phyloP scores from a whole-genome alignment of 805 yeast species.

The Blastobotrys parvus region DNA sequence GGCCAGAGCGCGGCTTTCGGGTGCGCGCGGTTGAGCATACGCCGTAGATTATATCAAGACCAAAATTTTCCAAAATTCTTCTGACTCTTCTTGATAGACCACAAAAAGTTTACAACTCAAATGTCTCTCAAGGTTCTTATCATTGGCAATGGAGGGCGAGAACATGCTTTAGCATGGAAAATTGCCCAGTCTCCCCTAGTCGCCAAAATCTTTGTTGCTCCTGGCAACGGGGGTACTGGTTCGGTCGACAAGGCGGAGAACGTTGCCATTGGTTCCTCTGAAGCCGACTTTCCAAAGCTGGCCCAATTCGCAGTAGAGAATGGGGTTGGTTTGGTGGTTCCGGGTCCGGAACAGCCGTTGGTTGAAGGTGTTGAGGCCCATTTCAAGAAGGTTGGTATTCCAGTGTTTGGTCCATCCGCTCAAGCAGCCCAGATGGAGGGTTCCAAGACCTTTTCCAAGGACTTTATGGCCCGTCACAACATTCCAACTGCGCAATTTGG shows the following conservation, averaged over 20 bases:
- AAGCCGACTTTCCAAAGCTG: slow-evolving; percentile 59
- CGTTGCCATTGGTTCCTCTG: slow-evolving; percentile 58
- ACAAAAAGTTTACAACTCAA: no score
- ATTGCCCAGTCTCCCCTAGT: slow-evolving; percentile 71
- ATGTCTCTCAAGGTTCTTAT: slow-evolving; percentile 52
- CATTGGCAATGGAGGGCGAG: slow-evolving; percentile 98
- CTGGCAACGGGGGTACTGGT: slow-evolving; percentile 76
- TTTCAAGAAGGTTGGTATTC: slow-evolving; percentile 77
- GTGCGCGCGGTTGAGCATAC: no score
- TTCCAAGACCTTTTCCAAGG: slow-evolving; percentile 88
- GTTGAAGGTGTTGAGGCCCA: slow-evolving; percentile 81
- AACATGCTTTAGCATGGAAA: slow-evolving; percentile 93
- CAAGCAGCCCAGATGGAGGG: slow-evolving; percentile 95
- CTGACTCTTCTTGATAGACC: neutral
- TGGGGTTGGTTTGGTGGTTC: slow-evolving; percentile 66
- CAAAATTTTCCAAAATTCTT: no score
- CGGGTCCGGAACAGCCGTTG: slow-evolving; percentile 99
- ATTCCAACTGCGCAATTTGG: slow-evolving; percentile 92
- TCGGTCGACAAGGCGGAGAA: slow-evolving; percentile 50
- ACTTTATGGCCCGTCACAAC: slow-evolving; percentile 82
- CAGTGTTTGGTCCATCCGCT: slow-evolving; percentile 93
- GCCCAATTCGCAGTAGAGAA: slow-evolving; percentile 67
- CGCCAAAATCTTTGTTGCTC: slow-evolving; percentile 75
- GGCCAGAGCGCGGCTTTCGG: no score
- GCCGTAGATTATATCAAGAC: no score